Evolutionary conservation across 208 protist species (phyloP), one percentile per base, ranked within the genome.

Genomic region (Crithidia thermophila): DNA sequence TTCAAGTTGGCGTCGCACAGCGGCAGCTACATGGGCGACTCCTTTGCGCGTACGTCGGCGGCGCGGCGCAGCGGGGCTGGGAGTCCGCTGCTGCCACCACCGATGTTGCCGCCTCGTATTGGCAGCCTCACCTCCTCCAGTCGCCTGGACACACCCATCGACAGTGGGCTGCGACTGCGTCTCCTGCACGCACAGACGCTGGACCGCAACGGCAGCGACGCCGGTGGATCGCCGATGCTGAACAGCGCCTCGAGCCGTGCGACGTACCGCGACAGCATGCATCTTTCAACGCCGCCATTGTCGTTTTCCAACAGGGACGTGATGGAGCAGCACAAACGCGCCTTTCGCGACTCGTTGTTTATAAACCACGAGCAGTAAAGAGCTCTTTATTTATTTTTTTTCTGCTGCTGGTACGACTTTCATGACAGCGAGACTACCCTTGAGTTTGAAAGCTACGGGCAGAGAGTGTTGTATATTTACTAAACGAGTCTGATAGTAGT

Each of bases 281-380:
- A 49, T 14, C 5, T 36, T 8, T n/a, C n/a, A 0, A 42, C 20
- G 33, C 42, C 34, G 7, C 37, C n/a, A n/a, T n/a, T 47, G 14
- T 18, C 28, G n/a, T 20, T 49, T 27, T 21, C 43, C n/a, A 51
- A 47, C 18, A 43, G 46, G n/a, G 47, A 30, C 1, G 3, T 49
- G n/a, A 57, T 63, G 28, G 53, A 58, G 46, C 30, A 37, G 49
- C 55, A 31, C 6, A 36, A 37, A 37, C 49, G 47, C 23, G 40
- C 49, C 28, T 59, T 52, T 25, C 46, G 57, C 16, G 31, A 39
- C 30, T 64, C 46, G 25, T 25, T 57, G 6, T 65, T 63, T 33
- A 18, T 59, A 1, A 43, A 58, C 16, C 36, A 65, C n/a, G 43
- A 63, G 3, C 6, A 11, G 9, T 39, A 11, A 39, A 39, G 34